A percentile compares a stretch with the other conserved stretches of the same genome.
phyloP scores from a whole-genome alignment of 1,284 basidiomycete genomes.

The Microbotryum saponariae region DNA sequence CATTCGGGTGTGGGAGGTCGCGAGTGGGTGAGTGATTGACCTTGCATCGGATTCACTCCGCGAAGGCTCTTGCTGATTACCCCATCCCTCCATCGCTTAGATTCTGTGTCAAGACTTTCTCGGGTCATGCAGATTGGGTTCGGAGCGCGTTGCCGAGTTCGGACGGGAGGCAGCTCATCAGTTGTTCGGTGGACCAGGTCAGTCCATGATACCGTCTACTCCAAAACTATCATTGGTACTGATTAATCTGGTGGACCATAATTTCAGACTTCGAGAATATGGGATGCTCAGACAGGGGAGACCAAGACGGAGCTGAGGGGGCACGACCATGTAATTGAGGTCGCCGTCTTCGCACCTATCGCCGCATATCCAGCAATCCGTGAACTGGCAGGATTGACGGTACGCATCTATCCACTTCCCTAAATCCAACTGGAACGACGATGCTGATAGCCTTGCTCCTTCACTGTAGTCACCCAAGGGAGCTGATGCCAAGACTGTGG shows the following conservation, averaged over 20 bases:
- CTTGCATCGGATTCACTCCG: background rate
- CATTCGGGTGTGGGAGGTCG: slow-evolving; percentile 76
- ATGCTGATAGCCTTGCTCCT: background rate
- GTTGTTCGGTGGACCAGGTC: slow-evolving; percentile 78
- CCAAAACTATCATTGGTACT: no score
- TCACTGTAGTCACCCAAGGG: slow-evolving; percentile 15
- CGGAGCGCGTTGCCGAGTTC: slow-evolving; percentile 60
- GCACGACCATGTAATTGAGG: slow-evolving; percentile 80
- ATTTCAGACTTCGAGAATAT: slow-evolving; percentile 66
- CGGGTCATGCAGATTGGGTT: slow-evolving; percentile 64
- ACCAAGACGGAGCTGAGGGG: slow-evolving; percentile 75
- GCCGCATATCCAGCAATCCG: slow-evolving; percentile 65
- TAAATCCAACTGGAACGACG: background rate
- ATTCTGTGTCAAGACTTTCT: slow-evolving; percentile 53
- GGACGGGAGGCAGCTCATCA: slow-evolving; percentile 66
- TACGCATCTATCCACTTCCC: slow-evolving; percentile 34
- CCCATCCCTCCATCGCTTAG: slow-evolving; percentile 41
- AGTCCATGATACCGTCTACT: slow-evolving; percentile 27
- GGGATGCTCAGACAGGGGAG: slow-evolving; percentile 67
- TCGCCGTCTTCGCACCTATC: slow-evolving; percentile 70
- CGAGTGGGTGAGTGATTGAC: slow-evolving; percentile 56
- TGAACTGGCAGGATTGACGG: slow-evolving; percentile 64
- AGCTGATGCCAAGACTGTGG: slow-evolving; percentile 16
- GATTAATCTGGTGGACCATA: background rate
- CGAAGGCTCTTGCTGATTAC: background rate